phyloP scores from a whole-genome alignment of 495 filamentous ascomycete genomes.

The Evansstolkia leycettana region DNA sequence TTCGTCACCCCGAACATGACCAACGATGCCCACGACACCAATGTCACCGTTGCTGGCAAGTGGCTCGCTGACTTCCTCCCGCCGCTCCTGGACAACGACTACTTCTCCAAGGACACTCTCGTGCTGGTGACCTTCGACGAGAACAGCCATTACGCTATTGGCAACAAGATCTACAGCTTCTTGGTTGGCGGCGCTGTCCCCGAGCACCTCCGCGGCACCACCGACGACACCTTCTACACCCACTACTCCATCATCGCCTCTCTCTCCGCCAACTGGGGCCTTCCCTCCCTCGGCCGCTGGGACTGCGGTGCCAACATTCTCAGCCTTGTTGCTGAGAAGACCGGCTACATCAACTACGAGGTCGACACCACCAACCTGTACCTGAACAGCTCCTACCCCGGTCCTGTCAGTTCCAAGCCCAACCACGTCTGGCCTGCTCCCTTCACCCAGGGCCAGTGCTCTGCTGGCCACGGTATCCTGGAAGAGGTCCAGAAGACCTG shows the following conservation, averaged over 20 bases:
- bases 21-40: constrained; percentile 60
- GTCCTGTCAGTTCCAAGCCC: constrained; percentile 24
- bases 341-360: constrained; percentile 34
- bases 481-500: constrained; percentile 27
- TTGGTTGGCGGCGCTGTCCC: constrained; percentile 55
- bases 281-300: constrained; percentile 49
- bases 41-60: constrained; percentile 42
- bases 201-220: constrained; percentile 41
- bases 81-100: constrained; percentile 46
- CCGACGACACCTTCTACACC: constrained; percentile 56
- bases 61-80: constrained; percentile 50
- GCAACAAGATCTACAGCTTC: constrained; percentile 45
- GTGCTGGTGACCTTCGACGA: constrained; percentile 58
- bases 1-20: constrained; percentile 71
- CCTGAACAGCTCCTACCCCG: constrained; percentile 34
- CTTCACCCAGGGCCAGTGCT: constrained; percentile 25
- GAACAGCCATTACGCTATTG: constrained; percentile 41
- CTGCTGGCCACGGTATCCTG: constrained; percentile 31
- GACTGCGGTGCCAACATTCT: constrained; percentile 58
- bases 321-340: constrained; percentile 34
- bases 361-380: constrained; percentile 26
- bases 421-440: constrained; percentile 31
- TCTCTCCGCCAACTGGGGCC: constrained; percentile 53
- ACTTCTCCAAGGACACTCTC: constrained; percentile 57
- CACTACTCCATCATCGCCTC: constrained; percentile 60